Conservation (phyloP, 2,329 filamentous ascomycete genomes). For the Ascochyta koolunga region DNA sequence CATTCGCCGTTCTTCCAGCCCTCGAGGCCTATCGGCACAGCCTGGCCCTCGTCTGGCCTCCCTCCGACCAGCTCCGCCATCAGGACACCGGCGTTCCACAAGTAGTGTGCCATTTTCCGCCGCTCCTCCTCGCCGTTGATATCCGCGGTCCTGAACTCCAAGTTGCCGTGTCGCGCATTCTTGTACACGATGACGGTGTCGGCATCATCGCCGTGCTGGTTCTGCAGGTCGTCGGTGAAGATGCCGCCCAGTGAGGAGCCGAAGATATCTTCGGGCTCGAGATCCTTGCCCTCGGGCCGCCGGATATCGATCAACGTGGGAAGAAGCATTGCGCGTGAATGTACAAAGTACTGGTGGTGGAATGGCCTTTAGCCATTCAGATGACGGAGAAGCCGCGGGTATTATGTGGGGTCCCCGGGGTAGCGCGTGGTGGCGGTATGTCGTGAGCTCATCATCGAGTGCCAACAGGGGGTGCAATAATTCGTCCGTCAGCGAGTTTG, state of each 20-base stretch:
- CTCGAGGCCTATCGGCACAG: conserved; percentile 30
- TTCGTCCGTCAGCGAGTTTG: too few species aligned
- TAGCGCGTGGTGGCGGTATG: neutral
- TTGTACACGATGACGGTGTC: conserved; percentile 65
- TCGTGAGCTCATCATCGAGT: conserved; percentile 33
- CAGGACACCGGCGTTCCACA: conserved; percentile 70
- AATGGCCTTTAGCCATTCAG: neutral
- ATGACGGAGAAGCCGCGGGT: conserved; percentile 1
- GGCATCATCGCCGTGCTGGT: conserved; percentile 67
- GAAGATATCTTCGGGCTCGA: conserved; percentile 66
- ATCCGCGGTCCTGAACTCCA: conserved; percentile 52
- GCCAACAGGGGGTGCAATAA: too few species aligned
- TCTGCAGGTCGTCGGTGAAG: conserved; percentile 71
- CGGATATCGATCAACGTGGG: conserved; percentile 39
- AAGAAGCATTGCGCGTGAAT: conserved; percentile 28
- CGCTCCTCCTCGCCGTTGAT: conserved; percentile 61
- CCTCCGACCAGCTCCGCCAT: conserved; percentile 54
- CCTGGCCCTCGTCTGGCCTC: conserved; percentile 9
- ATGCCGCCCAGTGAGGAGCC: conserved; percentile 65
- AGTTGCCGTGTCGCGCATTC: conserved; percentile 43
- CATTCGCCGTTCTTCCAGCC: conserved; percentile 33
- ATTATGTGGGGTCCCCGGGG: neutral
- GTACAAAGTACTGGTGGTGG: neutral
- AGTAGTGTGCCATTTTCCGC: conserved; percentile 71
- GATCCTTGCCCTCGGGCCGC: conserved; percentile 31